Evolutionary conservation across 148 eudicot genomes (phyloP).

Genomic region (Vaccinium myrtillus): DNA sequence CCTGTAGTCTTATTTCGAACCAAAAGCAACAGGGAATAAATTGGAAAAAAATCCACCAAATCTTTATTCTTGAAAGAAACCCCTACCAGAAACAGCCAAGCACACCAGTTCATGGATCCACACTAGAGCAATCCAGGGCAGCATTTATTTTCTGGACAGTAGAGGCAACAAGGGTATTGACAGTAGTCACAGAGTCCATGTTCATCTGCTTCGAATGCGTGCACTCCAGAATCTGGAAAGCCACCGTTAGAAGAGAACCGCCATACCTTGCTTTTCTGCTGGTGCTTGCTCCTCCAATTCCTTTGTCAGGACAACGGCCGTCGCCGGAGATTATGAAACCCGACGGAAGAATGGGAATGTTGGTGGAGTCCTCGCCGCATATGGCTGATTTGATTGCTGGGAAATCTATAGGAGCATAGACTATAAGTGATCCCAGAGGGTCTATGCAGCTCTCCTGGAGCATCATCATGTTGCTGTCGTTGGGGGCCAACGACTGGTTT

Average conservation of each 20-base stretch:
- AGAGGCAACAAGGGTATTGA: slow-evolving; percentile 21
- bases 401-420: slow-evolving; percentile 45
- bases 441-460: slow-evolving; percentile 48
- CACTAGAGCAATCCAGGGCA: slow-evolving; percentile 17
- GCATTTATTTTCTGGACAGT: slow-evolving; percentile 27
- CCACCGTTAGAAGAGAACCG: slow-evolving; percentile 45
- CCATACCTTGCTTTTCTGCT: not conserved
- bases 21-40: not conserved
- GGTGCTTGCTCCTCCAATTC: slow-evolving; percentile 20
- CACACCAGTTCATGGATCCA: not conserved
- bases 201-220: slow-evolving; percentile 10
- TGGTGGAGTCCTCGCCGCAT: slow-evolving; percentile 23
- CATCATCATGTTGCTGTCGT: slow-evolving; percentile 31
- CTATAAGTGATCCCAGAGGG: slow-evolving; percentile 32
- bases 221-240: slow-evolving; percentile 36
- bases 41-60: too few species aligned
- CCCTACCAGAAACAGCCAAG: not conserved
- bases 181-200: slow-evolving; percentile 16
- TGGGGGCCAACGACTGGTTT: slow-evolving; percentile 33
- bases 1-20: not conserved
- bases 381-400: slow-evolving; percentile 14
- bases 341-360: slow-evolving; percentile 40
- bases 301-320: slow-evolving; percentile 20
- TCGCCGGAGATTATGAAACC: slow-evolving; percentile 42
- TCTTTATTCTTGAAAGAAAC: not conserved